Conservation (phyloP, 768 basidiomycete species). For the Mycena indigotica region DNA sequence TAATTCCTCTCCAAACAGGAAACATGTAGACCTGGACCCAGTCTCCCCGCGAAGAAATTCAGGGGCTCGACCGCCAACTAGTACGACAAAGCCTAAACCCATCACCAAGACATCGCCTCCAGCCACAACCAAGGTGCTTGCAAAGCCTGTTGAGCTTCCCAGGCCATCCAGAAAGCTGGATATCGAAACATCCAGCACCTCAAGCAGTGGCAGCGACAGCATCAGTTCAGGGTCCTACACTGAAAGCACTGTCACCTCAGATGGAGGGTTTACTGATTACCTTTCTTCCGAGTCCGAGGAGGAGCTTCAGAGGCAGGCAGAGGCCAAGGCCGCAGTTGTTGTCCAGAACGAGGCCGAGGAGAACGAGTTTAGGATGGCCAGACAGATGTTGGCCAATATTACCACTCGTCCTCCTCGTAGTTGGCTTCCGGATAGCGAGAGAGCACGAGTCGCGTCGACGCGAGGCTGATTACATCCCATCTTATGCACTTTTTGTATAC, state of each 20-base stretch:
- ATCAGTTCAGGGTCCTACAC: conserved; percentile 64
- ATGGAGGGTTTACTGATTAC: conserved; percentile 88
- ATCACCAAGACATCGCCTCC: conserved; percentile 24
- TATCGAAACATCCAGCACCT: conserved; percentile 45
- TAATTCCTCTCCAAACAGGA: conserved; percentile 64
- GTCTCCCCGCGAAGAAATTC: conserved; percentile 50
- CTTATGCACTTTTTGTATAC: not conserved
- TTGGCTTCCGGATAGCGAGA: conserved; percentile 52
- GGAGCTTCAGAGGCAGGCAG: conserved; percentile 84
- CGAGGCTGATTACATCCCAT: not conserved
- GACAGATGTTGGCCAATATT: conserved; percentile 74
- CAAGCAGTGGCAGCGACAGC: conserved; percentile 67
- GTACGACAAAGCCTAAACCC: conserved; percentile 38
- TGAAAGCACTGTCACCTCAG: conserved; percentile 79
- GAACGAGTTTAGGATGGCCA: conserved; percentile 77
- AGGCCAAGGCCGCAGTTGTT: conserved; percentile 71
- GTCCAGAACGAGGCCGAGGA: conserved; percentile 84
- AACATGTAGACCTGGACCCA: conserved; percentile 54
- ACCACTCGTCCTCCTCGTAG: conserved; percentile 76
- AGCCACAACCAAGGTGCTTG: conserved; percentile 19
- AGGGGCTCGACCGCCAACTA: conserved; percentile 46
- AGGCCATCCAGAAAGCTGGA: conserved; percentile 36
- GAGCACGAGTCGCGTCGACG: not conserved
- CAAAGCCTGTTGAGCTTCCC: conserved; percentile 31
- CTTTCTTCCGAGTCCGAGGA: conserved; percentile 92